Percentiles rank a stretch among this genome's conserved stretches.
phyloP scores from a whole-genome alignment of 345 rosid species.

The Tarenaya hassleriana region DNA sequence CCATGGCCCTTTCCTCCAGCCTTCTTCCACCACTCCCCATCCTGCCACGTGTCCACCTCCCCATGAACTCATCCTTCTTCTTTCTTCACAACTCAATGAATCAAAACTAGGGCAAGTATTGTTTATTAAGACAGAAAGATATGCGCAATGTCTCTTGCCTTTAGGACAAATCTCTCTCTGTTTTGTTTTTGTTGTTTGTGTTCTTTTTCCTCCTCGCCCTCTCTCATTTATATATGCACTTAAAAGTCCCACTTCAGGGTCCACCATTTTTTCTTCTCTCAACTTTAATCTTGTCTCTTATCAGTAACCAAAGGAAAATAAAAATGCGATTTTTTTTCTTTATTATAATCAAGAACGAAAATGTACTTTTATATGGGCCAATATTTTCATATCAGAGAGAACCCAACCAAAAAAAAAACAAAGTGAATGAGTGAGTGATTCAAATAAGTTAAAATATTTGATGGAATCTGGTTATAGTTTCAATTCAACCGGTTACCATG shows the following conservation, averaged over 20 bases:
- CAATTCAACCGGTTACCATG: too few species aligned
- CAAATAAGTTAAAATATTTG: too few species aligned
- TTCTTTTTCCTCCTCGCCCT: slow-evolving; percentile 16
- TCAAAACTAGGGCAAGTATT: neutral
- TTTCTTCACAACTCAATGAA: slow-evolving; percentile 4
- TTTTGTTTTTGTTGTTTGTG: slow-evolving; percentile 22
- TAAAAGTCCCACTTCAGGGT: slow-evolving; percentile 19
- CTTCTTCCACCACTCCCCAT: slow-evolving; percentile 61
- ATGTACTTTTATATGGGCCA: too few species aligned
- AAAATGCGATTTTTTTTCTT: slow-evolving; percentile 29
- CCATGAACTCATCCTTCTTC: slow-evolving; percentile 52
- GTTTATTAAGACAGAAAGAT: too few species aligned
- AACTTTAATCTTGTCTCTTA: slow-evolving; percentile 25
- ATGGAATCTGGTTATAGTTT: too few species aligned
- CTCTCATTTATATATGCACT: slow-evolving; percentile 49
- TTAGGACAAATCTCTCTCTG: slow-evolving; percentile 1
- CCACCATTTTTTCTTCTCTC: slow-evolving; percentile 31
- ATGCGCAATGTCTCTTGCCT: slow-evolving; percentile 13
- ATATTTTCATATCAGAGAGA: too few species aligned
- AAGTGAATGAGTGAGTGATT: too few species aligned
- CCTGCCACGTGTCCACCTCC: slow-evolving; percentile 43
- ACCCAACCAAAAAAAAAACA: too few species aligned
- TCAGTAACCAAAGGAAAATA: slow-evolving; percentile 24
- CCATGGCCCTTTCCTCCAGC: slow-evolving; percentile 98
- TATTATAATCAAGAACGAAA: slow-evolving; percentile 11